Conservation (phyloP, 495 filamentous ascomycete genomes). For the Thozetella sp. region DNA sequence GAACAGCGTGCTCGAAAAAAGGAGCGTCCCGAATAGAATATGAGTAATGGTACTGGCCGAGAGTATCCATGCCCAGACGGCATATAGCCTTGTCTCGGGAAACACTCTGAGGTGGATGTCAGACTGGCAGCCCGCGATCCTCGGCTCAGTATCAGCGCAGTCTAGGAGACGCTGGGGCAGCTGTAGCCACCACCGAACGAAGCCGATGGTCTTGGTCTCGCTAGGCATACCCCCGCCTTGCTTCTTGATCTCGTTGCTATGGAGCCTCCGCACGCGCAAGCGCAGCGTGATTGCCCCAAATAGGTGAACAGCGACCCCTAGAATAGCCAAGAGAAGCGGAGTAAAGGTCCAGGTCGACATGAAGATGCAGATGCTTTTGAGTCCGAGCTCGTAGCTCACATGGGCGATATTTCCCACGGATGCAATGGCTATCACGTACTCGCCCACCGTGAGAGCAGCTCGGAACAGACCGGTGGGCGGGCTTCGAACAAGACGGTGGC, state of each 20-base stretch:
- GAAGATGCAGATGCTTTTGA: slow-evolving; percentile 9
- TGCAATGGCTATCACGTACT: slow-evolving; percentile 9
- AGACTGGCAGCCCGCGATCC: not conserved
- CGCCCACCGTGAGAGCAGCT: slow-evolving; percentile 1
- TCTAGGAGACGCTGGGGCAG: not conserved
- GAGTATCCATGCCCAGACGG: slow-evolving; percentile 15
- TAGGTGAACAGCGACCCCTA: slow-evolving; percentile 10
- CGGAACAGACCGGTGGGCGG: not conserved
- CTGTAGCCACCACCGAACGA: not conserved
- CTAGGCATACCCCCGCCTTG: not conserved
- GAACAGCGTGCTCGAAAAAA: slow-evolving; percentile 26
- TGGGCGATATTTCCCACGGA: slow-evolving; percentile 9
- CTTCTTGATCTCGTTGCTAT: slow-evolving; percentile 2
- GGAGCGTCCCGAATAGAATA: slow-evolving; percentile 26
- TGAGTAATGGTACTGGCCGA: slow-evolving; percentile 14
- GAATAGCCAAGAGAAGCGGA: slow-evolving; percentile 8
- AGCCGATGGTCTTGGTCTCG: not conserved
- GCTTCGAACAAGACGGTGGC: not conserved
- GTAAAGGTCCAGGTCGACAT: slow-evolving; percentile 9
- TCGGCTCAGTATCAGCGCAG: not conserved
- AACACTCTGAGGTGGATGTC: not conserved
- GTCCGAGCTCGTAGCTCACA: slow-evolving; percentile 9
- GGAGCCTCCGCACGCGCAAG: slow-evolving; percentile 1
- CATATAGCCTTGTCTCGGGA: not conserved
- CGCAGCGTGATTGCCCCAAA: slow-evolving; percentile 5